These are phyloP conservation scores for Azolla pinnata DNA, from an alignment of 75 land plant genomes.

Conservation along the genomic window DNA sequence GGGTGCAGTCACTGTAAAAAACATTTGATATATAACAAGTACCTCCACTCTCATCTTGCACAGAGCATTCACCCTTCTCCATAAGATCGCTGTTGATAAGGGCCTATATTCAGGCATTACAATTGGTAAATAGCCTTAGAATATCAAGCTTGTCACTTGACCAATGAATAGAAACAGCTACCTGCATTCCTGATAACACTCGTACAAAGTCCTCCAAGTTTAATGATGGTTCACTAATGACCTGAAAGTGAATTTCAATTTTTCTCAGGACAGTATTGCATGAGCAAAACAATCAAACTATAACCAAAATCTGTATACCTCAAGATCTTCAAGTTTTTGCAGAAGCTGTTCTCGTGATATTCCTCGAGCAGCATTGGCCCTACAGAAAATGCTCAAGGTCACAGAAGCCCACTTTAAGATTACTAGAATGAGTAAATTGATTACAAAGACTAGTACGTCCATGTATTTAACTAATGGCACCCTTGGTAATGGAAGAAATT, in stretches of 20 bases:
- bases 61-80: constrained; percentile 67
- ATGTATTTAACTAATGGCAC: too few relatives aligned
- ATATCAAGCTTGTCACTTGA: neutral
- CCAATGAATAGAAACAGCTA: constrained; percentile 6
- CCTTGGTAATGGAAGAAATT: too few relatives aligned
- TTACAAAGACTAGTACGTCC: too few relatives aligned
- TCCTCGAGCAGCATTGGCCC: constrained; percentile 55
- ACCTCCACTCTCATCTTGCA: constrained; percentile 98
- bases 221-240: constrained; percentile 45
- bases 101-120: constrained; percentile 21
- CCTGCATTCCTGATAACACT: constrained; percentile 75
- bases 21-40: neutral
- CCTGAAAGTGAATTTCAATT: too few relatives aligned
- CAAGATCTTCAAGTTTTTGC: constrained; percentile 31
- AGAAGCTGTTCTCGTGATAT: constrained; percentile 56
- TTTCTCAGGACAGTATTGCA: too few relatives aligned
- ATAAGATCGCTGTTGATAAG: constrained; percentile 72
- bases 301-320: constrained; percentile 43
- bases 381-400: constrained; percentile 10
- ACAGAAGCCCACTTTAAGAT: neutral
- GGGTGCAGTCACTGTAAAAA: neutral
- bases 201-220: constrained; percentile 65
- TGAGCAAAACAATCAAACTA: too few relatives aligned
- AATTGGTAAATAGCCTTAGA: neutral
- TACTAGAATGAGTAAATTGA: neutral